Evolutionary conservation across 495 filamentous ascomycete species (phyloP).

Genomic region (Ascodesmis nigricans): DNA sequence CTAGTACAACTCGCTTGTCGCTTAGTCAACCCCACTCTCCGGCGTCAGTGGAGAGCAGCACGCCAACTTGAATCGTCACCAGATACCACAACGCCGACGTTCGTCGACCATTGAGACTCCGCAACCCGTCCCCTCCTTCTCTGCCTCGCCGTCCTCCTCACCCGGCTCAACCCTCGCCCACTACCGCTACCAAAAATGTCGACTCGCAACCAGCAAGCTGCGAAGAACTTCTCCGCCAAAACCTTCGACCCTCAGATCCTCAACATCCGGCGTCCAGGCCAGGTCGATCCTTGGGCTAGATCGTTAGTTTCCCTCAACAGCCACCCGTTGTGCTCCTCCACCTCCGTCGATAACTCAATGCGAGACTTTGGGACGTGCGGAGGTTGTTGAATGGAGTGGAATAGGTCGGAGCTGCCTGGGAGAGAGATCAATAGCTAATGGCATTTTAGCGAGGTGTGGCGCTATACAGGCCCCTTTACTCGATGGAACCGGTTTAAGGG

Average conservation of each 20-base stretch:
- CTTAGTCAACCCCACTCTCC: too few species aligned
- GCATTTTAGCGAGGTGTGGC: slow-evolving; percentile 89
- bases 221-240: slow-evolving; percentile 8
- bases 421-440: too few species aligned
- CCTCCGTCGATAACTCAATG: too few species aligned
- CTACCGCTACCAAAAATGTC: slow-evolving; percentile 9
- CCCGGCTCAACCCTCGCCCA: neutral
- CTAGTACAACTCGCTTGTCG: too few species aligned
- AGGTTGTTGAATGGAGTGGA: too few species aligned
- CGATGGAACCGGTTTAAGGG: slow-evolving; percentile 70
- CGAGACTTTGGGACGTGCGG: too few species aligned
- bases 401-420: too few species aligned
- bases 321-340: too few species aligned
- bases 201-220: slow-evolving; percentile 8
- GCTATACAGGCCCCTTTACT: slow-evolving; percentile 74
- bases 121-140: slow-evolving; percentile 1
- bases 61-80: too few species aligned
- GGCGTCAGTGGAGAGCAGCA: too few species aligned
- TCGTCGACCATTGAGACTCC: neutral
- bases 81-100: too few species aligned
- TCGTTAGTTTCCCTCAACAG: slow-evolving; percentile 29
- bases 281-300: slow-evolving; percentile 67
- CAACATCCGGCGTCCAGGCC: slow-evolving; percentile 10
- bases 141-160: neutral
- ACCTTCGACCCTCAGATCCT: slow-evolving; percentile 17